Evolutionary conservation across 441 rosid species (phyloP).

Genomic region (Euphorbia corollata): DNA sequence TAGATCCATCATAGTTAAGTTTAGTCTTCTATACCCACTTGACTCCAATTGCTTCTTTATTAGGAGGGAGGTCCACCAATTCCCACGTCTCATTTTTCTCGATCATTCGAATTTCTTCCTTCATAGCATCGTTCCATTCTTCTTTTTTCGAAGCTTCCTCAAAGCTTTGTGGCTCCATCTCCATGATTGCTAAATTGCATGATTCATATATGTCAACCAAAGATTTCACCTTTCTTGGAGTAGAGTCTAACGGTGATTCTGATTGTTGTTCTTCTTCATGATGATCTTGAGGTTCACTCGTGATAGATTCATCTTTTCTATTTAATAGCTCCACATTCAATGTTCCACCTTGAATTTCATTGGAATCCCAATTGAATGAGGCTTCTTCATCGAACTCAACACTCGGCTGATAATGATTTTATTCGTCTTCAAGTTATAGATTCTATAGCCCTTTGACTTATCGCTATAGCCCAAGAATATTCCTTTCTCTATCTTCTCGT

Average conservation of each 20-base stretch:
- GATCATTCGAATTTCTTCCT: not conserved
- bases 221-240: not conserved
- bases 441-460: conserved; percentile 4
- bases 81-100: too few species aligned
- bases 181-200: not conserved
- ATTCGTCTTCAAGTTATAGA: conserved; percentile 8
- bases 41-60: too few species aligned
- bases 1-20: too few species aligned
- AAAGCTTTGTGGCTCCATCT: not conserved
- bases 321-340: too few species aligned
- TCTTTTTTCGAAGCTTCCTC: not conserved
- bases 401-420: conserved; percentile 6
- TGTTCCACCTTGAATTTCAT: not conserved
- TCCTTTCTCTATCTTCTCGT: not conserved
- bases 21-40: too few species aligned
- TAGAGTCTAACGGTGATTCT: not conserved
- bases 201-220: not conserved
- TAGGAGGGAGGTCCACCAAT: too few species aligned
- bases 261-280: not conserved
- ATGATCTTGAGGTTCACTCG: not conserved
- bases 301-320: not conserved
- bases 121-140: not conserved
- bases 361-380: not conserved
- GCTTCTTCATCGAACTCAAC: not conserved
- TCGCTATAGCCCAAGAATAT: not conserved